phyloP scores from a whole-genome alignment of 306 rosid genomes.

The Lathyrus aphaca region DNA sequence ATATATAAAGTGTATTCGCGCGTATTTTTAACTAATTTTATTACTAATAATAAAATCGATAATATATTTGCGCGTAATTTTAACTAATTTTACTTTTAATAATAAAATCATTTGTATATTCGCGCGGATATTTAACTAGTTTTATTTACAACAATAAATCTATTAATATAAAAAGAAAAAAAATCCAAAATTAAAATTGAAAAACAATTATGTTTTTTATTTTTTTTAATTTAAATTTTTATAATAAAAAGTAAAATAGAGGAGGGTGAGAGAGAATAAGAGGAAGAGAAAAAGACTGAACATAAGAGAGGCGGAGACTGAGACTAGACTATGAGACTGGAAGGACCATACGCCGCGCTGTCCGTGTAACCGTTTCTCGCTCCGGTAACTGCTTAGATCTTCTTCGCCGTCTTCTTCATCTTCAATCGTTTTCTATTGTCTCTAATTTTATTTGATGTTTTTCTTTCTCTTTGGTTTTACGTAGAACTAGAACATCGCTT shows the following conservation, averaged over 20 bases:
- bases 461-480: not conserved
- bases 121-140: too few species aligned
- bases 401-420: constrained; percentile 10
- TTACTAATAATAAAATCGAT: too few species aligned
- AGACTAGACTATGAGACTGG: constrained; percentile 3
- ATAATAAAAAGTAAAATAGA: not conserved
- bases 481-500: constrained; percentile 17
- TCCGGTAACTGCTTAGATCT: constrained; percentile 34
- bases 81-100: too few species aligned
- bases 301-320: constrained; percentile 32
- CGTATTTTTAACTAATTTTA: too few species aligned
- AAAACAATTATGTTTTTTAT: too few species aligned
- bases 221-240: too few species aligned
- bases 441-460: constrained; percentile 19
- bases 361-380: constrained; percentile 23
- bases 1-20: too few species aligned
- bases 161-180: too few species aligned
- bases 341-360: not conserved
- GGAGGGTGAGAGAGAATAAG: not conserved
- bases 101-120: too few species aligned
- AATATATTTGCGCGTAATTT: too few species aligned
- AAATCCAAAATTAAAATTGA: too few species aligned
- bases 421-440: not conserved
- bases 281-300: not conserved
- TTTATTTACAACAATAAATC: too few species aligned